These are phyloP conservation scores for Lentinus polychrous DNA, from an alignment of 1,284 basidiomycete genomes.

Conservation along the genomic window DNA sequence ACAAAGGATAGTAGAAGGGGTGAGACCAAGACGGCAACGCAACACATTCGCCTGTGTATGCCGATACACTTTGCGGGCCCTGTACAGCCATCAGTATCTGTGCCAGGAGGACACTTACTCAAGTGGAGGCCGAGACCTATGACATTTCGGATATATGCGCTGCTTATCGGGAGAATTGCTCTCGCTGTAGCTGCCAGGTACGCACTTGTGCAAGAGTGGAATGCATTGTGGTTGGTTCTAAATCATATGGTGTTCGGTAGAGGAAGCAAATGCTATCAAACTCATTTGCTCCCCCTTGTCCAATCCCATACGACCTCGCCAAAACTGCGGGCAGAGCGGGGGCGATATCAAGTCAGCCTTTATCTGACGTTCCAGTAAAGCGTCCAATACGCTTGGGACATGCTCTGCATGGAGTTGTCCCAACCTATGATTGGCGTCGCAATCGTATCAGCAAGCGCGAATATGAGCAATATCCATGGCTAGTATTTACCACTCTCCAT, in stretches of 20 bases:
- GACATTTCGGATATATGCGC: too few relatives aligned
- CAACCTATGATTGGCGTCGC: conserved; percentile 35
- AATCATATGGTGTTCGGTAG: not conserved
- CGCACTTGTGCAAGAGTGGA: too few relatives aligned
- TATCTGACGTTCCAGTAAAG: conserved; percentile 33
- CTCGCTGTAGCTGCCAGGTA: too few relatives aligned
- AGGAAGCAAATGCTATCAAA: conserved; percentile 17
- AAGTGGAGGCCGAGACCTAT: too few relatives aligned
- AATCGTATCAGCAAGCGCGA: not conserved
- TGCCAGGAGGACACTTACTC: too few relatives aligned
- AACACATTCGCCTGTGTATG: too few relatives aligned
- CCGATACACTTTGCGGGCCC: too few relatives aligned
- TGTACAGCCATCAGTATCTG: too few relatives aligned
- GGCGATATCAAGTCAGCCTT: conserved; percentile 14
- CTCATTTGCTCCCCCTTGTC: conserved; percentile 53
- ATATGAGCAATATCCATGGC: not conserved
- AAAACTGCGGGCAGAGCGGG: conserved; percentile 40
- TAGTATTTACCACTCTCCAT: conserved; percentile 63
- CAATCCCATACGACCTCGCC: conserved; percentile 75
- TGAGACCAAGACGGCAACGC: too few relatives aligned
- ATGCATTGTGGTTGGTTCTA: not conserved
- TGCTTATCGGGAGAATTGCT: too few relatives aligned
- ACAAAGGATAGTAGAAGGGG: too few relatives aligned
- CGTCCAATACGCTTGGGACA: conserved; percentile 47
- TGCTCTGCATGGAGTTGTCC: conserved; percentile 52